A percentile compares a stretch with the other conserved stretches of the same genome.
These are phyloP conservation scores for Truncatella angustata DNA, from an alignment of 2,329 filamentous ascomycete species.

Conservation along the genomic window DNA sequence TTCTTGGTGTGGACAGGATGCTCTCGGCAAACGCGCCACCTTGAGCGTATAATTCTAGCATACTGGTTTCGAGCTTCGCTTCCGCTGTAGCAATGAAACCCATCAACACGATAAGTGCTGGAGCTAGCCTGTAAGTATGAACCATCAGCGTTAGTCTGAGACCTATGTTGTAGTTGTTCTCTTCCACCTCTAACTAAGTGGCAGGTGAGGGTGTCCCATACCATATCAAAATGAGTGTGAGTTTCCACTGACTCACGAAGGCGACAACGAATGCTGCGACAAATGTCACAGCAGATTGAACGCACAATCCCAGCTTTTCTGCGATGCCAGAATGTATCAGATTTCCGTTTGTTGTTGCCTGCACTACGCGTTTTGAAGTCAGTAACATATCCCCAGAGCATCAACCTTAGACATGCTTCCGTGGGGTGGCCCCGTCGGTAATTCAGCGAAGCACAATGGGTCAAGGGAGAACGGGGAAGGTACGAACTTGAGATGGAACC, in stretches of 20 bases:
- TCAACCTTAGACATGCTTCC: no score
- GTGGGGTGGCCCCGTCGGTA: no score
- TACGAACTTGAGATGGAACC: conserved; percentile 28
- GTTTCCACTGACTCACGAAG: conserved; percentile 41
- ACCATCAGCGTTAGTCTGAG: no score
- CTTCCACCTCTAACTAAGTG: no score
- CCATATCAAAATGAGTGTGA: conserved; percentile 35
- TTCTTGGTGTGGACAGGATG: conserved; percentile 35
- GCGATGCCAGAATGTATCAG: conserved; percentile 39
- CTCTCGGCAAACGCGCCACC: conserved; percentile 35
- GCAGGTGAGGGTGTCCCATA: neutral
- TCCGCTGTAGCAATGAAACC: conserved; percentile 3
- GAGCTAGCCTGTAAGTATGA: conserved; percentile 3
- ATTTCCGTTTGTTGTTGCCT: conserved; percentile 44
- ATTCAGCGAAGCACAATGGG: neutral
- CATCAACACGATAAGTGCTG: conserved; percentile 9
- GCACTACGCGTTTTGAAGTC: conserved; percentile 6
- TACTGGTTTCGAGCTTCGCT: conserved; percentile 29
- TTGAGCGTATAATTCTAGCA: conserved; percentile 28
- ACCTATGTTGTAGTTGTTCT: no score
- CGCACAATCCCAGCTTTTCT: conserved; percentile 37
- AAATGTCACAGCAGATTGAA: conserved; percentile 37
- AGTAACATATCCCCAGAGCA: neutral
- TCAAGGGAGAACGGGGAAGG: neutral
- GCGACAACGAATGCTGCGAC: conserved; percentile 37